phyloP scores from a whole-genome alignment of 768 basidiomycete genomes.

The Kwoniella bestiolae region DNA sequence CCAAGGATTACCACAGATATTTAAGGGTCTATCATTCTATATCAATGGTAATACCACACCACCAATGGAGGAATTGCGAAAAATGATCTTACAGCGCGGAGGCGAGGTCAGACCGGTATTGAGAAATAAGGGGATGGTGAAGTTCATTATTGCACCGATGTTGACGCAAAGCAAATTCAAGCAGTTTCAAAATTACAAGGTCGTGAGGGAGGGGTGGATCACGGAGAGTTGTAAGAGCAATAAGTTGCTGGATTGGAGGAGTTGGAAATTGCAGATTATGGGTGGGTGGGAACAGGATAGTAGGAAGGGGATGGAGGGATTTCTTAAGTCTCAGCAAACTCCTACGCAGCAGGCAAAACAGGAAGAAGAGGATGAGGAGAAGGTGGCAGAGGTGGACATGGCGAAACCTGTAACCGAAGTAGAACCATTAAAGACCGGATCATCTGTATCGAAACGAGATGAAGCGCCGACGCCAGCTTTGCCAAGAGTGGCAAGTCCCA shows the following conservation, averaged over 20 bases:
- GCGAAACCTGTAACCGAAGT: too few relatives aligned
- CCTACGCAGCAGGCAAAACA: background rate
- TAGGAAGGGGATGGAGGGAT: conserved; percentile 49
- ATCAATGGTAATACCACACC: conserved; percentile 91
- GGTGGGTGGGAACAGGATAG: conserved; percentile 51
- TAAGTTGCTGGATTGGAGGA: conserved; percentile 75
- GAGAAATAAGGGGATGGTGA: conserved; percentile 47
- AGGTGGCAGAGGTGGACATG: background rate
- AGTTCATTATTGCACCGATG: conserved; percentile 77
- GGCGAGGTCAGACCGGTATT: conserved; percentile 68
- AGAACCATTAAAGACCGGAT: too few relatives aligned
- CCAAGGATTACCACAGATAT: conserved; percentile 63
- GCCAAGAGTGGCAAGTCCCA: background rate
- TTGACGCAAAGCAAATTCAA: conserved; percentile 86
- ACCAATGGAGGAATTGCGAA: conserved; percentile 79
- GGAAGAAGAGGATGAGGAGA: background rate
- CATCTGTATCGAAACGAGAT: too few relatives aligned
- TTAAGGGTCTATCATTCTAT: conserved; percentile 77
- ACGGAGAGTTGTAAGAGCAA: conserved; percentile 74
- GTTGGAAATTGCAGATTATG: conserved; percentile 62
- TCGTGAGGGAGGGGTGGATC: conserved; percentile 87
- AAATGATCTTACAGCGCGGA: conserved; percentile 79
- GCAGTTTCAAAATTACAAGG: conserved; percentile 88
- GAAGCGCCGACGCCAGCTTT: too few relatives aligned
- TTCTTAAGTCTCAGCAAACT: conserved; percentile 24